phyloP scores from a whole-genome alignment of 768 basidiomycete genomes.

The Kwoniella newhampshirensis region DNA sequence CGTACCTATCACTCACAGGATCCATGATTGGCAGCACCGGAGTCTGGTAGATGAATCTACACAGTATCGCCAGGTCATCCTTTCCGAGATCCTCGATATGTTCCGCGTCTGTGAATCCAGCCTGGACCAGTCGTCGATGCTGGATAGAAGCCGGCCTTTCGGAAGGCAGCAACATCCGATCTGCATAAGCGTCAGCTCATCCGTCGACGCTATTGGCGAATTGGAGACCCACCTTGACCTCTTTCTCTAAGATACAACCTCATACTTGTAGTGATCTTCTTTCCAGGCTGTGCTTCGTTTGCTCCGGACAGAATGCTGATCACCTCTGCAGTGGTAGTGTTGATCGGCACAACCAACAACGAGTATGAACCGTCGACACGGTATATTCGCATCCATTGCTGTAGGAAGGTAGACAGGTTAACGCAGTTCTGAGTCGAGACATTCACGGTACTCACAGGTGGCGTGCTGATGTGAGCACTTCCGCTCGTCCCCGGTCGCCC shows the following conservation, averaged over 20 bases:
- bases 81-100: slow-evolving; percentile 71
- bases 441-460: slow-evolving; percentile 26
- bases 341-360: slow-evolving; percentile 64
- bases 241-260: slow-evolving; percentile 60
- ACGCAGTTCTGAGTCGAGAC: neutral
- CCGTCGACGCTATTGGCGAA: no score
- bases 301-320: slow-evolving; percentile 61
- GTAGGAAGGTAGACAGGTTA: neutral
- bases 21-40: slow-evolving; percentile 53
- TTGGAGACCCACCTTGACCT: slow-evolving; percentile 51
- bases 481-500: slow-evolving; percentile 47
- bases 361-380: slow-evolving; percentile 71
- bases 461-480: slow-evolving; percentile 17
- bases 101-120: slow-evolving; percentile 77
- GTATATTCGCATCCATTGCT: slow-evolving; percentile 73
- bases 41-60: slow-evolving; percentile 82
- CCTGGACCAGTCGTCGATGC: slow-evolving; percentile 76
- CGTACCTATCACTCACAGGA: slow-evolving; percentile 34
- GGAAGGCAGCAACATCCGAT: slow-evolving; percentile 74
- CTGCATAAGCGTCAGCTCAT: no score
- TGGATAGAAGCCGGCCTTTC: slow-evolving; percentile 86
- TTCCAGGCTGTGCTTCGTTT: slow-evolving; percentile 30
- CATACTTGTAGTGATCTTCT: slow-evolving; percentile 46
- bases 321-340: slow-evolving; percentile 69
- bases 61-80: slow-evolving; percentile 77